Evolutionary conservation across 2,329 filamentous ascomycete genomes (phyloP).

Genomic region (Blastomyces percursus): DNA sequence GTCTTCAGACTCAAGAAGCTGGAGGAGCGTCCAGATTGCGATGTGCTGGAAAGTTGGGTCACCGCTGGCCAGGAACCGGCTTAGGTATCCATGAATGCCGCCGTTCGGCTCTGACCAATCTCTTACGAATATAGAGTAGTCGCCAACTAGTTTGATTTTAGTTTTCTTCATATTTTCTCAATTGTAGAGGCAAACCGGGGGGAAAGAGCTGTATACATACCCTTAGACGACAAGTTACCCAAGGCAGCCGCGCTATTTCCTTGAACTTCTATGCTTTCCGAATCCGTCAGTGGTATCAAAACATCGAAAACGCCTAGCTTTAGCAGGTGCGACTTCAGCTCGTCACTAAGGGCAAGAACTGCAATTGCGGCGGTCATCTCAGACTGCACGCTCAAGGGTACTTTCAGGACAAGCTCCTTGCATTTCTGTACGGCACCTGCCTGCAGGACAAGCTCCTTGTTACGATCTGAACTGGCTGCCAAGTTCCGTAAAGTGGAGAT

Average conservation of each 20-base stretch:
- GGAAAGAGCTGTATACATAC: constrained; percentile 39
- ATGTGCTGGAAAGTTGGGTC: constrained; percentile 99
- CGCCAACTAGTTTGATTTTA: constrained; percentile 56
- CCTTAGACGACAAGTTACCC: constrained; percentile 94
- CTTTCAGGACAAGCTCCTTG: constrained; percentile 89
- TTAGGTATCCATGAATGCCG: constrained; percentile 90
- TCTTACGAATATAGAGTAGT: constrained; percentile 91
- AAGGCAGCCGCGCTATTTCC: constrained; percentile 94
- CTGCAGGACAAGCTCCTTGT: constrained; percentile 95
- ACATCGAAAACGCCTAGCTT: constrained; percentile 94
- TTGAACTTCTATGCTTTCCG: constrained; percentile 93
- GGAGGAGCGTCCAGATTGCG: constrained; percentile 93
- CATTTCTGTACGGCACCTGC: constrained; percentile 97
- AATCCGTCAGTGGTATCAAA: constrained; percentile 87
- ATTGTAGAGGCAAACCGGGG: neutral
- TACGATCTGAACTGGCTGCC: constrained; percentile 90
- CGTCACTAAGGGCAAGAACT: constrained; percentile 87
- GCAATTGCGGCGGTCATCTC: constrained; percentile 99
- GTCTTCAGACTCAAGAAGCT: constrained; percentile 91
- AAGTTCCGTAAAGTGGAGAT: constrained; percentile 94
- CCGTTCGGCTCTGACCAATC: constrained; percentile 89
- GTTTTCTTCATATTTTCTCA: constrained; percentile 11
- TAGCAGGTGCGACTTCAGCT: constrained; percentile 82
- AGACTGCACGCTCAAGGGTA: constrained; percentile 88
- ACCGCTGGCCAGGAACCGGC: constrained; percentile 82